phyloP scores from a whole-genome alignment of 768 basidiomycete species.

The Daedalea quercina region DNA sequence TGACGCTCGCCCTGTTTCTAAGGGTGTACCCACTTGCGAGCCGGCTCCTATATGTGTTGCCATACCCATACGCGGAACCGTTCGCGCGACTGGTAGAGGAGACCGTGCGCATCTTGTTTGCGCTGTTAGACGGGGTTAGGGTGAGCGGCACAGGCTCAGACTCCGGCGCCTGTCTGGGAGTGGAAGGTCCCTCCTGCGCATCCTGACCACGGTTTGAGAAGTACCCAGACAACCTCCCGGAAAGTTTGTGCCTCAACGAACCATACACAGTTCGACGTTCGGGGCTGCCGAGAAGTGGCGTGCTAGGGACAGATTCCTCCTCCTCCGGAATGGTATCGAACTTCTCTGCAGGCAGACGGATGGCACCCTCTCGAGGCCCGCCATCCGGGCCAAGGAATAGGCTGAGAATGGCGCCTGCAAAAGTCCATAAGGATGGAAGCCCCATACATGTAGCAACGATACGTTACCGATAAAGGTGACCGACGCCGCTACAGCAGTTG shows the following conservation, averaged over 20 bases:
- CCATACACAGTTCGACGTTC: slow-evolving; percentile 22
- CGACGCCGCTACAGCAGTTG: slow-evolving; percentile 69
- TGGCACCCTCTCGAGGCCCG: slow-evolving; percentile 80
- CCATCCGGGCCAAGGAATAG: slow-evolving; percentile 90
- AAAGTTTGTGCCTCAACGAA: slow-evolving; percentile 41
- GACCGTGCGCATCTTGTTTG: slow-evolving; percentile 28
- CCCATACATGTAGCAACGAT: background rate
- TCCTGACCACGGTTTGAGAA: slow-evolving; percentile 48
- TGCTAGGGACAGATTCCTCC: slow-evolving; percentile 45
- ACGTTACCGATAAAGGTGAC: slow-evolving; percentile 63
- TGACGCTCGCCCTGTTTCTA: slow-evolving; percentile 23
- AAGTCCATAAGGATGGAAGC: background rate
- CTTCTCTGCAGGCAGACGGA: slow-evolving; percentile 81
- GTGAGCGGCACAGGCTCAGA: slow-evolving; percentile 41
- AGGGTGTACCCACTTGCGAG: slow-evolving; percentile 34
- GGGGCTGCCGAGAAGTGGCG: slow-evolving; percentile 36
- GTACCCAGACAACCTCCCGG: slow-evolving; percentile 51
- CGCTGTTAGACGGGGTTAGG: slow-evolving; percentile 28
- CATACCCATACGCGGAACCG: slow-evolving; percentile 80
- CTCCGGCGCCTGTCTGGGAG: slow-evolving; percentile 27
- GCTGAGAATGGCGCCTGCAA: slow-evolving; percentile 73
- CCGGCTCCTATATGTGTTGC: slow-evolving; percentile 47
- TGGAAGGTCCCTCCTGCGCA: slow-evolving; percentile 21
- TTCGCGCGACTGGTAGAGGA: slow-evolving; percentile 53
- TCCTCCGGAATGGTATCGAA: slow-evolving; percentile 51